Evolutionary conservation across 2,329 filamentous ascomycete species (phyloP), one percentile per base, ranked within the genome.

Genomic region (Fusarium piperis): DNA sequence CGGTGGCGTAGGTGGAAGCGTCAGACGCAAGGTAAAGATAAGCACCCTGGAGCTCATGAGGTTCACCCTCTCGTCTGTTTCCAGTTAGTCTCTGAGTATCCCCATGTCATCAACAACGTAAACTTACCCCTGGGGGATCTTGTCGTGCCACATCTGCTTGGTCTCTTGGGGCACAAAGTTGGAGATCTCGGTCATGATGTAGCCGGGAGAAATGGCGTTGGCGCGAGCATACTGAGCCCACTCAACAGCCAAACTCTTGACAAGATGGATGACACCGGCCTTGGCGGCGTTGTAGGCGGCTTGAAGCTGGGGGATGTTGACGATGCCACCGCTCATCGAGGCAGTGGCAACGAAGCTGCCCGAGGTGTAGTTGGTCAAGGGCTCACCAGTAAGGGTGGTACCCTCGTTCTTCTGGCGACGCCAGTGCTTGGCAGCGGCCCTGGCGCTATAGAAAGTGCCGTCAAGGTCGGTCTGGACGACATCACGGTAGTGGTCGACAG

Each of bases 371-470:
- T 61, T 52, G 18, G 61, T 70, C 61, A 76, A 60, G 39, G 69
- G 59, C 20, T 76, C 59, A 10, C 74, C 74, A 3, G 69, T 48
- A 10, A 70, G 59, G 30, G 65, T 69, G 18, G 88, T 90, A 11
- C 90, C 88, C 76, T 93, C 89, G 68, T 85, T 81, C 82, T 90
- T 90, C 79, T 94, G 92, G 26, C 90, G 84, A 44, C 90, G 83
- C 85, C 90, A 94, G 79, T 93, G 88, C 65, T 85, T 83, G 6
- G 89, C 92, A 0, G 91, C 92, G 0, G 88, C 90, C 71, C 87
- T 87, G 38, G 92, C 92, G 77, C 89, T 92, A 85, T 93, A 95
- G 80, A 91, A 94, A 28, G 91, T 91, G 48, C 91, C 91, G 78
- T 93, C 91, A 15, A 94, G 80, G 78, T 95, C 91, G 26, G 91